Conservation (phyloP, 768 basidiomycete genomes). For the Tylopilus intermedius region DNA sequence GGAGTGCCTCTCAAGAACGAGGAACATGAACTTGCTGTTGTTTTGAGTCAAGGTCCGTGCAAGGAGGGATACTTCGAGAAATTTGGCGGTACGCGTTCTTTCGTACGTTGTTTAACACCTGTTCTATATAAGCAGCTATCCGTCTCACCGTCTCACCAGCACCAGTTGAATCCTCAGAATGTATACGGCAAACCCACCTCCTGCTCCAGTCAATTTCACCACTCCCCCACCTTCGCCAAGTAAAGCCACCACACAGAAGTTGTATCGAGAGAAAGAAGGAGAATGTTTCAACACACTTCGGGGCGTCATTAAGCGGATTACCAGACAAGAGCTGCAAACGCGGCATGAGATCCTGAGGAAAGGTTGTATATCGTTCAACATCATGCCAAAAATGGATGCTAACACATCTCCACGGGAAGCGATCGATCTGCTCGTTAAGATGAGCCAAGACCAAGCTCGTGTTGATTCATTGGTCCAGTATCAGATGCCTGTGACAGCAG, state of each 20-base stretch:
- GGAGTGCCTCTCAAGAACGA: too few relatives aligned
- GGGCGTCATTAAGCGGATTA: constrained; percentile 15
- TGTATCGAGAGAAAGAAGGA: constrained; percentile 23
- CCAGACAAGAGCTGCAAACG: constrained; percentile 10
- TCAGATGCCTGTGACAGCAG: background rate
- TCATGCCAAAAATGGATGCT: background rate
- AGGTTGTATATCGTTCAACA: constrained; percentile 10
- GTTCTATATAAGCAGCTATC: background rate
- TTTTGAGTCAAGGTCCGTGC: too few relatives aligned
- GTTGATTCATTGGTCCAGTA: background rate
- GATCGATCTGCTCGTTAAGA: constrained; percentile 6
- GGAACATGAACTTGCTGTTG: too few relatives aligned
- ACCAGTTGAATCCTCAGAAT: background rate
- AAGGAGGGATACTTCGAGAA: too few relatives aligned
- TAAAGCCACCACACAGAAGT: constrained; percentile 16
- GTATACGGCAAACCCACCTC: background rate
- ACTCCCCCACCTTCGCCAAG: background rate
- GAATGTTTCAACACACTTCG: constrained; percentile 15
- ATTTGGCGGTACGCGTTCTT: too few relatives aligned
- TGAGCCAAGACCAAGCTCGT: background rate
- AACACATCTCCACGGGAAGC: constrained; percentile 1
- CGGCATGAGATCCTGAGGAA: constrained; percentile 21
- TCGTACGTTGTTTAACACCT: background rate
- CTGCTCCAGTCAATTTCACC: background rate
- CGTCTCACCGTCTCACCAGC: background rate